Base-by-base conservation (phyloP, 2,329 filamentous ascomycete genomes). In the Nothophoma quercina region DNA sequence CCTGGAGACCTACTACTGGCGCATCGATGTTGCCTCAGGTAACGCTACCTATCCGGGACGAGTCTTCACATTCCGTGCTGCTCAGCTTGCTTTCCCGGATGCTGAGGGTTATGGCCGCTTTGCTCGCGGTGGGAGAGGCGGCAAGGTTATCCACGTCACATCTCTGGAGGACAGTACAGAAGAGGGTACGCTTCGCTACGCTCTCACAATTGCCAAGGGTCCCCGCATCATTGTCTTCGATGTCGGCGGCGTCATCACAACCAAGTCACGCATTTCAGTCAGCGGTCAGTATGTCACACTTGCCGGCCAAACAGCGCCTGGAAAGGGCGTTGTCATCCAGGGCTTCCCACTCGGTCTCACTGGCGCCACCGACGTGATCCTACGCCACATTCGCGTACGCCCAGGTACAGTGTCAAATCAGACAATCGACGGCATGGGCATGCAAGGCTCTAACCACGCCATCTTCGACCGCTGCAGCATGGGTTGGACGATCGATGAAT, bases 131-230 rank as follows among this genome's bases (percentile, higher is more conserved):
- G 74, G 74, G 21, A 68, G 74, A 22, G 67, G 70, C 13, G 74
- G 74, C 1, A 62, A 68, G 19, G 70, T 76, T 1, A 59, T 75
- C 56, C 72, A 76, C 15, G 72, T 76, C 9, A 75, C 71, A 1
- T 73, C 69, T 22, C 67, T 76, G 2, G 65, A 69, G 34, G 74
- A 73, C 19, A 67, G 40, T 12, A 49, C 50, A 9, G 68, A 66
- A 1, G 49, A 59, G 6, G 74, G 74, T 5, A 76, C 73, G 0
- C 63, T 76, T 4, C 65, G 74, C 15, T 67, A 75, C 10, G 74
- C 74, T 0, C 62, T 76, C 19, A 70, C 70, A 10, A 42, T 52
- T 48, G 59, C 47, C 3, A 56, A 35, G n/a, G 59, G 59, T 1
- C 60, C 60, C 10, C 56, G 59, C n/a, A 60, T 49, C 10, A 33